Evolutionary conservation across 1,284 basidiomycete genomes (phyloP).

Genomic region (Phenoliferia sp.): DNA sequence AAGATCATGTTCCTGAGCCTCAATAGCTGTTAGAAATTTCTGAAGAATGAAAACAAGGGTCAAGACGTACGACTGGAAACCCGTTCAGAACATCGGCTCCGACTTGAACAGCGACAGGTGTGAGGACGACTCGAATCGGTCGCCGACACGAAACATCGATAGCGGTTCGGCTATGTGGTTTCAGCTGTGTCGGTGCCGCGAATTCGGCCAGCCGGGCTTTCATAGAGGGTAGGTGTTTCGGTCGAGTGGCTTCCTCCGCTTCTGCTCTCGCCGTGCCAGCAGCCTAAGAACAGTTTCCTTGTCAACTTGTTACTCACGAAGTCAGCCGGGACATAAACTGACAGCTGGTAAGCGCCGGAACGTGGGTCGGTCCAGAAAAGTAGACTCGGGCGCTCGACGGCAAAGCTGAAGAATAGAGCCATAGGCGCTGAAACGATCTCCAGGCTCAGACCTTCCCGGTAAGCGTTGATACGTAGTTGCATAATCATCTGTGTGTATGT

Average conservation of each 20-base stretch:
- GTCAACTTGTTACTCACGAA: neutral
- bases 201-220: neutral
- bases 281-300: neutral
- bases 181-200: neutral
- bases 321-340: neutral
- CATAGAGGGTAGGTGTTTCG: neutral
- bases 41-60: neutral
- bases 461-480: neutral
- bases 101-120: conserved; percentile 22
- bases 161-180: neutral
- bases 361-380: conserved; percentile 16
- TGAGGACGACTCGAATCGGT: conserved; percentile 16
- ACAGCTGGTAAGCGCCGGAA: conserved; percentile 7
- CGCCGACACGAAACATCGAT: conserved; percentile 11
- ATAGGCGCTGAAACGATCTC: conserved; percentile 22
- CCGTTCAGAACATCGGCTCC: conserved; percentile 22
- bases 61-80: conserved; percentile 14
- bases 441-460: neutral
- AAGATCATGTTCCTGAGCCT: conserved; percentile 17
- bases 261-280: no score
- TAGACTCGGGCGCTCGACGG: conserved; percentile 12
- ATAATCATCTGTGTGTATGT: conserved; percentile 4
- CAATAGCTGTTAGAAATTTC: no score
- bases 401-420: conserved; percentile 17
- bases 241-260: neutral